Percentiles rank a stretch among this genome's conserved stretches.
Conservation (phyloP, 345 rosid genomes). For the Sisymbrium altissimum region DNA sequence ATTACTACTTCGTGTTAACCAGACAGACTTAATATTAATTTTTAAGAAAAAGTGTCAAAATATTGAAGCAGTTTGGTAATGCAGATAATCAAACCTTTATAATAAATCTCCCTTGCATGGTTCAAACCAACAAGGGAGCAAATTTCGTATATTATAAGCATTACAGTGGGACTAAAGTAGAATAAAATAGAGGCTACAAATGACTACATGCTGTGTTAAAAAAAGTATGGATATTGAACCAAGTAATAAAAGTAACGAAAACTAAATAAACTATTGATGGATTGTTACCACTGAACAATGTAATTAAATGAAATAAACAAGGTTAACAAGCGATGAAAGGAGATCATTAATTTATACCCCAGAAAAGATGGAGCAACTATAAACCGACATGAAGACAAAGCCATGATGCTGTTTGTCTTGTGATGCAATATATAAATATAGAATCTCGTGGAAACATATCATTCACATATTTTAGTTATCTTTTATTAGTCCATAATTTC, state of each 20-base stretch:
- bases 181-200: not conserved
- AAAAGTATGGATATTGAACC: not conserved
- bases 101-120: not conserved
- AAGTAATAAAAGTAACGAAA: not conserved
- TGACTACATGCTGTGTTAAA: not conserved
- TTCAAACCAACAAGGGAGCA: not conserved
- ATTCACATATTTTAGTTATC: conserved; percentile 25
- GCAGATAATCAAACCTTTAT: not conserved
- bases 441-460: conserved; percentile 27
- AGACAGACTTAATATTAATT: not conserved
- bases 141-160: not conserved
- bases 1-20: not conserved
- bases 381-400: conserved; percentile 36
- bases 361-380: conserved; percentile 27
- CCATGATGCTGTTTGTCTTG: conserved; percentile 35
- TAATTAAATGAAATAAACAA: not conserved
- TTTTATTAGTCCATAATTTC: conserved; percentile 30
- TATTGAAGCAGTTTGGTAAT: not conserved
- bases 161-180: not conserved
- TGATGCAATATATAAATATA: conserved; percentile 21
- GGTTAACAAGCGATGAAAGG: not conserved
- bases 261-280: not conserved
- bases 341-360: not conserved
- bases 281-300: not conserved
- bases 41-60: not conserved